These are phyloP conservation scores for Capsaspora owczarzaki DNA, from an alignment of 78 protist species.

Conservation along the genomic window DNA sequence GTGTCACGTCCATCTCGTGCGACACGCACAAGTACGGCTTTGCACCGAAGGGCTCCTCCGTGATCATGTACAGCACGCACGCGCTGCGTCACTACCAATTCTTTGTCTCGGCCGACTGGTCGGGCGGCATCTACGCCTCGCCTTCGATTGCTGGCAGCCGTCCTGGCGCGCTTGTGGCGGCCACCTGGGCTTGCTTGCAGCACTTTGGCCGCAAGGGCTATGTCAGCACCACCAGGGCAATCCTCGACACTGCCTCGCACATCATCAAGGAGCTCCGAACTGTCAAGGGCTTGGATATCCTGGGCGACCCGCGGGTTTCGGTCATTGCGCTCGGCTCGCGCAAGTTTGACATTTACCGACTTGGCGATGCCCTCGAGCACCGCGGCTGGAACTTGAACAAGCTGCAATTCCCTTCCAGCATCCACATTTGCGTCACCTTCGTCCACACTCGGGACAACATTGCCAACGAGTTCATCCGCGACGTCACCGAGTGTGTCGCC, in stretches of 20 bases:
- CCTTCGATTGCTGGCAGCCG: slow-evolving; percentile 40
- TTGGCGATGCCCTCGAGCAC: not conserved
- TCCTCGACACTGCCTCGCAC: not conserved
- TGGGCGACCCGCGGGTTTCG: not conserved
- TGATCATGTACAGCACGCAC: slow-evolving; percentile 23
- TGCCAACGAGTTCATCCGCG: slow-evolving; percentile 6
- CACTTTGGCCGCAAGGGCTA: slow-evolving; percentile 23
- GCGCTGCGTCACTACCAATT: slow-evolving; percentile 27
- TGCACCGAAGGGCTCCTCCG: slow-evolving; percentile 52
- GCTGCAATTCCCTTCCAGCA: slow-evolving; percentile 37
- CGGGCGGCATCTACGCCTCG: slow-evolving; percentile 65
- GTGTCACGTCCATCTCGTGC: slow-evolving; percentile 56
- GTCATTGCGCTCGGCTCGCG: slow-evolving; percentile 7
- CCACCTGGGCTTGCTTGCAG: slow-evolving; percentile 41
- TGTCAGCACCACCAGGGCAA: not conserved
- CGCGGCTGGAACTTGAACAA: slow-evolving; percentile 30
- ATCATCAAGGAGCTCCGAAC: not conserved
- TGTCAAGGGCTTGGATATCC: not conserved
- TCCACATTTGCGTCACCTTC: slow-evolving; percentile 21
- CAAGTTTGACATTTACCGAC: slow-evolving; percentile 10
- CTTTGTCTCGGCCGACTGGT: slow-evolving; percentile 43
- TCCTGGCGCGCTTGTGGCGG: slow-evolving; percentile 50
- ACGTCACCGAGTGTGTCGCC: not conserved
- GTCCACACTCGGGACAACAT: not conserved
- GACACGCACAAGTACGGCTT: slow-evolving; percentile 75